Evolutionary conservation across 202 grass and related monocot genomes (phyloP), one percentile per base, ranked within the genome.

Genomic region (Bolboschoenoplectus hybrid): DNA sequence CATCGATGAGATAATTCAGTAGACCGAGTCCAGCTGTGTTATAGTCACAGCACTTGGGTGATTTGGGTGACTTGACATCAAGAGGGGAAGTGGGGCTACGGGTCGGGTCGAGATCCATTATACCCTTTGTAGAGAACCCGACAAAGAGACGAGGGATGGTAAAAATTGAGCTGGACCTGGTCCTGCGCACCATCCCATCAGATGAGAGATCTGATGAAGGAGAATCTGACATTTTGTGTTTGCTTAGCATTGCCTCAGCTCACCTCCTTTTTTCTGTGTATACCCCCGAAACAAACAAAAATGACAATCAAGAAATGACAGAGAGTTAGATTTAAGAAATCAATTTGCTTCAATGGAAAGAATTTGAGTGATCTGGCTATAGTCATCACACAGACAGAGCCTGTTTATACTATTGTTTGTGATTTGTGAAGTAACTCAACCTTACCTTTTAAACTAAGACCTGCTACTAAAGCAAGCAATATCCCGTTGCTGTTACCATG

Each of bases 1-100:
- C 92, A 13, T 60, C 87, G 13, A 84, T 82, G 65, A 92, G 91
- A 40, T 82, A 88, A 82, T 92, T 89, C 0, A 98, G 86, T 36
- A 95, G 93, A 87, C 96, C 93, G n/a, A 98, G 96, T 8, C 96
- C 96, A 16, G 89, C 82, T 5, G 87, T 86, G 67, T 62, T 88
- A 7, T 88, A 65, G 84, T 94, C 92, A 88, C 93, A 99, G 13
- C 89, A 87, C 85, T 90, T 51, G 34, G 87, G 88, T 60, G 93
- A 92, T 60, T 89, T 85, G 36, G 91, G 92, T 46, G 91, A 98
- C 46, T 94, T 99, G 85, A 89, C 74, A 82, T 97, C 97, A 19
- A 94, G 89, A 74, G 92, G 93, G 84, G 97, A 99, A 45, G 92
- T 97, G 62, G 93, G 97, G 89, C 92, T 97, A 85, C 87, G 66